Percentiles rank a stretch among this genome's conserved stretches.
These are phyloP conservation scores for Metschnikowia lunata DNA, from an alignment of 805 yeast genomes.

Conservation along the genomic window DNA sequence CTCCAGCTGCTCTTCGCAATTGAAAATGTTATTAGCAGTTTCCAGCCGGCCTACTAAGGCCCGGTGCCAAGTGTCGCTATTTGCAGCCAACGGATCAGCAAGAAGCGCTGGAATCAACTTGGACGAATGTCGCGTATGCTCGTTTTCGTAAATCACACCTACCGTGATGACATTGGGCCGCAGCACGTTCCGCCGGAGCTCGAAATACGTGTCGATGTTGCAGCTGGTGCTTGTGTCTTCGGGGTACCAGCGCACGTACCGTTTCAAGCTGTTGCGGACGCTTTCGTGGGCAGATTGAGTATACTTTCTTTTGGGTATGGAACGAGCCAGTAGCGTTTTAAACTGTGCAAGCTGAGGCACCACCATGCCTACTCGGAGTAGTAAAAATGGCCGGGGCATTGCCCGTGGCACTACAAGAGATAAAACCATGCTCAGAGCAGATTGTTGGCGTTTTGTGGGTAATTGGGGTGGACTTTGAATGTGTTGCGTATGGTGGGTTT, in stretches of 20 bases:
- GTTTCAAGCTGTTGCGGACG: slow-evolving; percentile 12
- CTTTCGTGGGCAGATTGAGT: not conserved
- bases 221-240: slow-evolving; percentile 19
- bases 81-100: slow-evolving; percentile 38
- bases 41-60: slow-evolving; percentile 21
- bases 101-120: slow-evolving; percentile 32
- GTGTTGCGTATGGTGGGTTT: too few species aligned
- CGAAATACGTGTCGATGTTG: slow-evolving; percentile 15
- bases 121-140: slow-evolving; percentile 17
- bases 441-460: too few species aligned
- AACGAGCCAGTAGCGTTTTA: too few species aligned
- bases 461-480: too few species aligned
- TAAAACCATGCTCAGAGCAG: too few species aligned
- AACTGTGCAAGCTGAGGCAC: too few species aligned
- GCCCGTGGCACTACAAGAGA: too few species aligned
- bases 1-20: slow-evolving; percentile 5
- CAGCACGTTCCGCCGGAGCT: slow-evolving; percentile 6
- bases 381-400: too few species aligned
- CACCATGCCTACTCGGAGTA: too few species aligned
- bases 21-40: slow-evolving; percentile 19
- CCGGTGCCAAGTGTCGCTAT: slow-evolving; percentile 31
- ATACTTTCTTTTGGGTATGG: not conserved
- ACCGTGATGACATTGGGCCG: slow-evolving; percentile 21
- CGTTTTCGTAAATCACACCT: slow-evolving; percentile 33
- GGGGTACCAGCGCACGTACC: slow-evolving; percentile 20